phyloP scores from a whole-genome alignment of 768 basidiomycete genomes.

The Collybia sp. region DNA sequence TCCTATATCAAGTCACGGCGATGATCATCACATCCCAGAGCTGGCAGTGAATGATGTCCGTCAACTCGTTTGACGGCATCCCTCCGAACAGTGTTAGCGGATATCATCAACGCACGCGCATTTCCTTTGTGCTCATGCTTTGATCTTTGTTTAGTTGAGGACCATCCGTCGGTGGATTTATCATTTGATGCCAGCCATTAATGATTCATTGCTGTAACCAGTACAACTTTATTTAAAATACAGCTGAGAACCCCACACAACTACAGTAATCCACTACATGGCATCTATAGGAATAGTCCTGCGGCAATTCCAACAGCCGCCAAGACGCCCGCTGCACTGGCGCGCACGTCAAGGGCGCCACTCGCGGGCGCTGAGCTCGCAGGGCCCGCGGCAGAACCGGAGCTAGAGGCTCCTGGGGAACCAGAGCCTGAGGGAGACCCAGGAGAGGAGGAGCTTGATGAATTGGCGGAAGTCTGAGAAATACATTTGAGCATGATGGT shows the following conservation, averaged over 20 bases:
- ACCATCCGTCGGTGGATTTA: too few species aligned
- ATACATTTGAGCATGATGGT: not conserved
- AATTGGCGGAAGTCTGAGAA: conserved; percentile 12
- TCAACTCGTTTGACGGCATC: too few species aligned
- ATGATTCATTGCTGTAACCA: conserved; percentile 4
- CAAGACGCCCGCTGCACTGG: conserved; percentile 28
- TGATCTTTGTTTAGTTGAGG: too few species aligned
- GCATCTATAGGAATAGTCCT: conserved; percentile 23
- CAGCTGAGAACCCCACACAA: not conserved
- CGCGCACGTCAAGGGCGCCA: conserved; percentile 23
- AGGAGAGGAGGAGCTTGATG: conserved; percentile 7
- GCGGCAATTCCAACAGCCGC: conserved; percentile 25
- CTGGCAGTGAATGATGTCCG: not conserved
- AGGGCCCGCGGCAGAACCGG: conserved; percentile 14
- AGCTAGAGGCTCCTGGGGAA: conserved; percentile 3
- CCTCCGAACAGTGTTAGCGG: too few species aligned
- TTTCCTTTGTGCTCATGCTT: too few species aligned
- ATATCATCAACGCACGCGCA: too few species aligned
- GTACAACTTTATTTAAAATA: conserved; percentile 1
- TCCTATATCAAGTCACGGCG: too few species aligned
- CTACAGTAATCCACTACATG: conserved; percentile 5
- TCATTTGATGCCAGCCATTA: conserved; percentile 1
- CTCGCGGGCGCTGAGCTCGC: conserved; percentile 7
- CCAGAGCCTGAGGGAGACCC: conserved; percentile 5
- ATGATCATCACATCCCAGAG: not conserved